Base-by-base conservation (phyloP, 371 early-diverging fungal genomes). In the Saksenaea oblongispora region DNA sequence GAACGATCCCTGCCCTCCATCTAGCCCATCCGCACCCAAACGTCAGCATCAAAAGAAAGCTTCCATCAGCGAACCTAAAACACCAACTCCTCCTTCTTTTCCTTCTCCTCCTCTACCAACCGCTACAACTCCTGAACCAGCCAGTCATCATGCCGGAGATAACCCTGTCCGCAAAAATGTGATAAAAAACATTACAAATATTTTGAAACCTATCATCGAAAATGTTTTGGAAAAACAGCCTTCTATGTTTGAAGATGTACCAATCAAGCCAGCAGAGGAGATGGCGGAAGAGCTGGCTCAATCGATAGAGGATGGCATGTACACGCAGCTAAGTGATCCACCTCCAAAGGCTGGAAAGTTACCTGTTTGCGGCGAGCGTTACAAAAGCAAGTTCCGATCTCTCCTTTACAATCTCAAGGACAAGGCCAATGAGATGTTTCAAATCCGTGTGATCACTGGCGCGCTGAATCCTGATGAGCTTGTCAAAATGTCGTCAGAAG, bases 401-500 rank as follows among this genome's bases (percentile, higher is more conserved):
- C 66, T 94, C 26, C 72, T 87, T 54, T 88, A 88, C 74, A 92
- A 91, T 69, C 75, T 94, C 26, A 91, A 89, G 63, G 92, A 92
- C 72, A 86, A 86, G 69, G 85, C 83, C 62, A 94, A 93, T 60
- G 67, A 80, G 35, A 71, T 71, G 1, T 86, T 94, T 35, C 89
- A 89, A 37, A 59, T 80, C 5, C 76, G 88, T n/a, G 80, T 94
- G 5, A 64, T 90, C n/a, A 83, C 81, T 0, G 89, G 89, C 11
- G 87, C 84, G 36, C 55, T 92, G 35, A 61, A 76, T 2, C 84
- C 89, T 0, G 67, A 71, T 15, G 82, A 76, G n/a, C 82, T 93
- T 10, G 88, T 91, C 37, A 78, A 79, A n/a, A 85, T 91, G 74
- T 82, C 89, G 0, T 82, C 89, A 7, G 88, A 91, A 59, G 92